phyloP scores from a whole-genome alignment of 306 rosid genomes.

The Dryas alaskensis region DNA sequence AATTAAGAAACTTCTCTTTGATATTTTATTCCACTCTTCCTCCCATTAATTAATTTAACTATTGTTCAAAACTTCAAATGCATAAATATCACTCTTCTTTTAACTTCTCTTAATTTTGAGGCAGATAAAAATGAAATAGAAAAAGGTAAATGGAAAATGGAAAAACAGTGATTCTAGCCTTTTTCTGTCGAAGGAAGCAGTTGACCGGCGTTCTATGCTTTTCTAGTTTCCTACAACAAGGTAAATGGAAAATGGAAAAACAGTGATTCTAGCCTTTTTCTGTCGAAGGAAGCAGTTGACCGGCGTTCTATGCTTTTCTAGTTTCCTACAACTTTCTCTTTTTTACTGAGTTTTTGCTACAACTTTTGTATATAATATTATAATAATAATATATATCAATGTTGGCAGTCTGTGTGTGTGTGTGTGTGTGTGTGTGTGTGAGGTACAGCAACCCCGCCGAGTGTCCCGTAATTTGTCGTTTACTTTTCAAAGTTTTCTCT shows the following conservation, averaged over 20 bases:
- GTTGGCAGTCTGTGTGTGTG: too few species aligned
- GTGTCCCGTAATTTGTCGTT: background rate
- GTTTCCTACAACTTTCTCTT: constrained; percentile 6
- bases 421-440: too few species aligned
- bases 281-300: background rate
- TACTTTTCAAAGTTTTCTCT: background rate
- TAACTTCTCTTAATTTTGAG: too few species aligned
- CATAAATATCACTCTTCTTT: too few species aligned
- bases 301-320: background rate
- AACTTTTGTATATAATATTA: background rate
- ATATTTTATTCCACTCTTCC: too few species aligned
- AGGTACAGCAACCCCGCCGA: background rate
- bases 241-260: background rate
- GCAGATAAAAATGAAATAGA: background rate
- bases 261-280: too few species aligned
- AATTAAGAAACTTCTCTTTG: too few species aligned
- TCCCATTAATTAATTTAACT: too few species aligned
- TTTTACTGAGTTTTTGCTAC: background rate
- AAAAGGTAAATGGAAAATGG: background rate
- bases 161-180: background rate
- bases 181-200: background rate
- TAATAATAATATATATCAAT: too few species aligned
- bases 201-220: constrained; percentile 4
- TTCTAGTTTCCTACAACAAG: background rate
- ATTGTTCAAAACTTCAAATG: too few species aligned